Evolutionary conservation across 2,329 filamentous ascomycete species (phyloP).

Genomic region (Neofusicoccum umdonicola): DNA sequence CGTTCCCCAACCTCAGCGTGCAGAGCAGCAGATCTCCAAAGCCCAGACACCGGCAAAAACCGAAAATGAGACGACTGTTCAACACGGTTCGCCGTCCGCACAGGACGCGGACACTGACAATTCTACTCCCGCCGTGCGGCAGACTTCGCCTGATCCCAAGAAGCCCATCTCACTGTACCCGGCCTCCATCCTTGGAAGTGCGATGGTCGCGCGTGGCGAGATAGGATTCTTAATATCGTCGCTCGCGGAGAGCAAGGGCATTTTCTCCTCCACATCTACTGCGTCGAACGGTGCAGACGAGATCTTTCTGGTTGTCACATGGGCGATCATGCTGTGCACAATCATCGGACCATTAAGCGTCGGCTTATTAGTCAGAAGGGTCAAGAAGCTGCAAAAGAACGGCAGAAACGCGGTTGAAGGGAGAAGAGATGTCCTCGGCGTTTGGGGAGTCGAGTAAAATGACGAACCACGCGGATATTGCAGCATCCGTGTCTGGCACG

Average conservation of each 20-base stretch:
- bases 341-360: slow-evolving; percentile 55
- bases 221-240: slow-evolving; percentile 76
- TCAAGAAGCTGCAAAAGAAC: slow-evolving; percentile 40
- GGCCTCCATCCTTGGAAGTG: slow-evolving; percentile 61
- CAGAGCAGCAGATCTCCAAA: neutral
- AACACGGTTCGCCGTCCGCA: neutral
- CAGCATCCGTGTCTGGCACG: neutral
- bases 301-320: slow-evolving; percentile 54
- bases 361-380: slow-evolving; percentile 48
- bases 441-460: slow-evolving; percentile 40
- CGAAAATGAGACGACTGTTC: neutral
- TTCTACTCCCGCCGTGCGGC: neutral
- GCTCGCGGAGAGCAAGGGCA: slow-evolving; percentile 57
- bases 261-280: slow-evolving; percentile 38
- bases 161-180: slow-evolving; percentile 66
- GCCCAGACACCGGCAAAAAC: neutral
- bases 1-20: neutral
- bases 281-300: slow-evolving; percentile 27
- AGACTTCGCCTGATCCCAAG: slow-evolving; percentile 25
- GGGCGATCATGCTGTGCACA: slow-evolving; percentile 58
- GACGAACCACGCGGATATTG: neutral
- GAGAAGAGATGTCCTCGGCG: slow-evolving; percentile 41
- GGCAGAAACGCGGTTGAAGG: slow-evolving; percentile 28
- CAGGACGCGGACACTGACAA: neutral
- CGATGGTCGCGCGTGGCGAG: slow-evolving; percentile 76